Conservation (phyloP, 345 rosid genomes). For the Anacardium occidentale region DNA sequence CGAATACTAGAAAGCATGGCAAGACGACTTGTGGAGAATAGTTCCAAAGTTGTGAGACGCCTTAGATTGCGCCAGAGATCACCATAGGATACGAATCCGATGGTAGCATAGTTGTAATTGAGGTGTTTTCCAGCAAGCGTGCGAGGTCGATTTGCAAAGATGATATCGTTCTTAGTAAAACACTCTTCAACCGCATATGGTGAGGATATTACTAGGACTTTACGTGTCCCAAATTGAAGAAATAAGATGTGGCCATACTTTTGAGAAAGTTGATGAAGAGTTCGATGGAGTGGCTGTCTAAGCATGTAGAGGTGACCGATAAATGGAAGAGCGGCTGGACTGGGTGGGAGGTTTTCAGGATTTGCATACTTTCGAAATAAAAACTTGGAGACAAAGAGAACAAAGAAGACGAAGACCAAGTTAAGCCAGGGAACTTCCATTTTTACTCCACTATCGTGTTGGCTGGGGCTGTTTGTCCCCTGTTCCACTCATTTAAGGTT, state of each 20-base stretch:
- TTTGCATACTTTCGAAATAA: not conserved
- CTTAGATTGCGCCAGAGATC: constrained; percentile 32
- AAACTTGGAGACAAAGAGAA: not conserved
- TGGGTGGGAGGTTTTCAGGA: constrained; percentile 13
- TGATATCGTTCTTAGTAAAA: constrained; percentile 25
- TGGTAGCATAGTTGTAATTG: not conserved
- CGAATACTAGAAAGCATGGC: constrained; percentile 14
- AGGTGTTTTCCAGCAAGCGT: not conserved
- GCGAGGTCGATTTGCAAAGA: constrained; percentile 26
- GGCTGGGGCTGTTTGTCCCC: not conserved
- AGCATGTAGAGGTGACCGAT: constrained; percentile 30
- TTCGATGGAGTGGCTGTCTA: constrained; percentile 21
- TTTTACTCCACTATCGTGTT: not conserved
- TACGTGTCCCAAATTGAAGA: constrained; percentile 19
- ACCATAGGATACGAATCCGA: constrained; percentile 23
- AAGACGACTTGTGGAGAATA: constrained; percentile 28
- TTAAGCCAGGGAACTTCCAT: not conserved
- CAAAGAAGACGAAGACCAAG: not conserved
- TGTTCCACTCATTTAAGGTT: not conserved
- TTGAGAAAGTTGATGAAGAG: constrained; percentile 19
- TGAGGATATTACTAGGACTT: constrained; percentile 18
- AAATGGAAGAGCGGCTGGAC: constrained; percentile 20
- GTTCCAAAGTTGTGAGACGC: constrained; percentile 26
- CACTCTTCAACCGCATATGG: constrained; percentile 22
- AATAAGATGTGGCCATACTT: constrained; percentile 18